Percentiles rank a stretch among this genome's conserved stretches.
These are phyloP conservation scores for Euphorbia celastroides DNA, from an alignment of 441 rosid genomes.

Conservation along the genomic window DNA sequence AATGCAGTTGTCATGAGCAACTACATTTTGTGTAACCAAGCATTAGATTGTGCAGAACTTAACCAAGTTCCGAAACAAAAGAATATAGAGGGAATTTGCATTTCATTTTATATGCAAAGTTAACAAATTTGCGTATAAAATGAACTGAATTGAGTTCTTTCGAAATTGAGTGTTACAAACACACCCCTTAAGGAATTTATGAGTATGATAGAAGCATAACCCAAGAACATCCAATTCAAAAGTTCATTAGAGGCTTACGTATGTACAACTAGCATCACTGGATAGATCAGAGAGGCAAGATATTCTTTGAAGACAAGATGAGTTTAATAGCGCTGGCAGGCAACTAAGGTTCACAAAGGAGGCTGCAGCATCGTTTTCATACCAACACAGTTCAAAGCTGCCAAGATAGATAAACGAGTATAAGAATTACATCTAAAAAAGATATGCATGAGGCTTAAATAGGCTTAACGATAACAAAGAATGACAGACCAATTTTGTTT, in stretches of 20 bases:
- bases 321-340: constrained; percentile 79
- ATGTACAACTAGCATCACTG: constrained; percentile 32
- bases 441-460: background rate
- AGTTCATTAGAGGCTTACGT: constrained; percentile 33
- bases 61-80: background rate
- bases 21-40: background rate
- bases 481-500: constrained; percentile 37
- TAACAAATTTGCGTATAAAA: too few species aligned
- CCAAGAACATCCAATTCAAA: background rate
- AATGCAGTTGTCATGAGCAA: constrained; percentile 3
- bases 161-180: too few species aligned
- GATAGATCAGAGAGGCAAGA: constrained; percentile 57
- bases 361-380: constrained; percentile 54
- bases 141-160: too few species aligned
- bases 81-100: too few species aligned
- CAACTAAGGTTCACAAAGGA: constrained; percentile 69
- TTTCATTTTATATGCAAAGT: too few species aligned
- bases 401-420: constrained; percentile 22
- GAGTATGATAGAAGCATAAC: background rate
- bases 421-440: background rate
- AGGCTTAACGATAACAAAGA: background rate
- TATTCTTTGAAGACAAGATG: constrained; percentile 66
- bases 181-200: background rate
- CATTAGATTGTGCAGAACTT: background rate
- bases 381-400: constrained; percentile 77